A percentile compares a stretch with the other conserved stretches of the same genome.
Evolutionary conservation across 208 protist genomes (phyloP).

Genomic region (Crithidia acanthocephali): DNA sequence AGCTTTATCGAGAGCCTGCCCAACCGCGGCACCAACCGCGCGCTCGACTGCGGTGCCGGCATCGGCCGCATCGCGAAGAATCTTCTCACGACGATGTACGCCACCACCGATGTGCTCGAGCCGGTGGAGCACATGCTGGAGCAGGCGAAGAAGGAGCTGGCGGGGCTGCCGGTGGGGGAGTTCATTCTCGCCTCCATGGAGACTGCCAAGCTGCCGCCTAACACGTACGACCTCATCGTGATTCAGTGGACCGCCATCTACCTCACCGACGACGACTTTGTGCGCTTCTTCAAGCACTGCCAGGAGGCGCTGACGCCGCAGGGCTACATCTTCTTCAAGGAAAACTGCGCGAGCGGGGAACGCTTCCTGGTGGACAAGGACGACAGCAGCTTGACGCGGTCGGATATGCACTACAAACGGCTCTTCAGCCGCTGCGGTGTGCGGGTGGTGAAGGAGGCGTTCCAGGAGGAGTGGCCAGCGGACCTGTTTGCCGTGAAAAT

Average conservation of each 20-base stretch:
- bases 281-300: slow-evolving; percentile 82
- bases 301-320: slow-evolving; percentile 67
- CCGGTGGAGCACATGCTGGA: slow-evolving; percentile 88
- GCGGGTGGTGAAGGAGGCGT: slow-evolving; percentile 58
- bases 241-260: slow-evolving; percentile 95
- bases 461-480: slow-evolving; percentile 80
- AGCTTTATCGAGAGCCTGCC: slow-evolving; percentile 73
- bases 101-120: slow-evolving; percentile 83
- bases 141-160: slow-evolving; percentile 82
- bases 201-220: slow-evolving; percentile 49
- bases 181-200: slow-evolving; percentile 90
- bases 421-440: slow-evolving; percentile 81
- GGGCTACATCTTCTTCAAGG: slow-evolving; percentile 95
- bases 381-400: slow-evolving; percentile 91
- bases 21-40: slow-evolving; percentile 57
- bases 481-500: slow-evolving; percentile 89
- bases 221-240: slow-evolving; percentile 90
- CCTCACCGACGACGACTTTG: slow-evolving; percentile 92
- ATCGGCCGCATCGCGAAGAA: slow-evolving; percentile 91
- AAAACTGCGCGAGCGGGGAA: slow-evolving; percentile 72
- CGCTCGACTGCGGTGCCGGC: slow-evolving; percentile 91
- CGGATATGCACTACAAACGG: slow-evolving; percentile 84
- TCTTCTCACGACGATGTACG: slow-evolving; percentile 76
- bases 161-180: slow-evolving; percentile 66
- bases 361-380: slow-evolving; percentile 87